These are phyloP conservation scores for Penicillium lividum DNA, from an alignment of 495 filamentous ascomycete species.

Conservation along the genomic window DNA sequence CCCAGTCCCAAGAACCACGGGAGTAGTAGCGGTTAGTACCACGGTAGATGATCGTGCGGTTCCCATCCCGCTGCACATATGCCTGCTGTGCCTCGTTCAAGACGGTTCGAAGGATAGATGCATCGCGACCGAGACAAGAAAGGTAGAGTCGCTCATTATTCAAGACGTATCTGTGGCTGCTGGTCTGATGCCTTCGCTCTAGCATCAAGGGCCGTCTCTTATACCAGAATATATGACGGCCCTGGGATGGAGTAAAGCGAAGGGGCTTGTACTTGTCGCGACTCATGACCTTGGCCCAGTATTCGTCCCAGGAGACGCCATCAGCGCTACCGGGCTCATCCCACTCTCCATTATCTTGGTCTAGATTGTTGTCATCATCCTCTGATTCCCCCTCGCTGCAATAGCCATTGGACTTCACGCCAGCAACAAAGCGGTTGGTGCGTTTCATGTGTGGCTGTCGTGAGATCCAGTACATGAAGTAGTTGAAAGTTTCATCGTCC, in stretches of 20 bases:
- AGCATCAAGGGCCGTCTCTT: constrained; percentile 57
- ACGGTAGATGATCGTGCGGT: constrained; percentile 67
- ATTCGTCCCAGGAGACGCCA: constrained; percentile 37
- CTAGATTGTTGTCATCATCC: constrained; percentile 45
- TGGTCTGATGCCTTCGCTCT: constrained; percentile 41
- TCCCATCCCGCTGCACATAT: constrained; percentile 60
- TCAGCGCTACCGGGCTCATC: constrained; percentile 2
- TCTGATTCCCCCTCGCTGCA: constrained; percentile 42
- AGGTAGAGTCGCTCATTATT: constrained; percentile 62
- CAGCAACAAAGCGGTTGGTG: constrained; percentile 62
- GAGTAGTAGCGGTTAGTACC: constrained; percentile 32
- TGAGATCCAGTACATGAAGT: constrained; percentile 70
- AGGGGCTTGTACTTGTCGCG: constrained; percentile 59
- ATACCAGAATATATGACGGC: constrained; percentile 68
- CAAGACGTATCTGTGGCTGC: constrained; percentile 29
- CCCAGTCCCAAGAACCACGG: constrained; percentile 55
- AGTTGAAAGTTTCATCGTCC: constrained; percentile 69
- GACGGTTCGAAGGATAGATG: constrained; percentile 64
- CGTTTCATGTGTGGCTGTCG: constrained; percentile 57
- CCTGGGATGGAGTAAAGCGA: constrained; percentile 64
- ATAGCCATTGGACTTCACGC: constrained; percentile 54
- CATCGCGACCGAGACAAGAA: constrained; percentile 66
- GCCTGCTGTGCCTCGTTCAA: constrained; percentile 61
- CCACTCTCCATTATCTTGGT: constrained; percentile 30
- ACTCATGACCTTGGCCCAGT: constrained; percentile 47